Evolutionary conservation across 2,329 filamentous ascomycete species (phyloP), one percentile per base, ranked within the genome.

Genomic region (Alternaria sp.): DNA sequence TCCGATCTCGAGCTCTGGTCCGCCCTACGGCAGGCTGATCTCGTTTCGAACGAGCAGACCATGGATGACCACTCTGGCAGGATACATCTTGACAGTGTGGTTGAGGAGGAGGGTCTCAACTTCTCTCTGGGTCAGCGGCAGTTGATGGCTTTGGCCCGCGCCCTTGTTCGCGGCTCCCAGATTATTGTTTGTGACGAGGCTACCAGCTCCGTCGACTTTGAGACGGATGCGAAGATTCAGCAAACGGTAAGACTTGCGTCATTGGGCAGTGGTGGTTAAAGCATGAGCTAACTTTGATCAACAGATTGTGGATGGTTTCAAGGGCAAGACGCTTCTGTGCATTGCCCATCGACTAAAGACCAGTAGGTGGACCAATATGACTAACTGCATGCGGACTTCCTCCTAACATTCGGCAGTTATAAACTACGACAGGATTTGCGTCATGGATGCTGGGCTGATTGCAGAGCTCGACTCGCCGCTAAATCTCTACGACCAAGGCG

Each of bases 161-260:
- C 95, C 0, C 86, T 99, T 2, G 94, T 98, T 4, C 88, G 94
- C 36, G 88, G 89, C 41, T 90, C 89, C 0, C 92, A 90, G 68
- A 97, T 98, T 78, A 97, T 98, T 69, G 89, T 99, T 49, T 97
- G 94, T 78, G 95, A 99, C 80, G 95, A 99, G 78, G 95, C 95
- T 1, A 99, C 95, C 0, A 67, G 65, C 46, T 59, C 54, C 13
- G 65, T 67, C 7, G 65, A 67, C 23, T 95, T 97, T 83, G 94
- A 97, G 74, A 98, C 94, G 3, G 95, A 99, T 74, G 90, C 92
- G 78, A 96, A 95, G 84, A 97, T 98, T 74, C 94, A 98, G 78
- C 82, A 84, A 56, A 96, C 93, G 3, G 56, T 97, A 97, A 78
- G 89, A 90, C 0, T 84, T 45, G 39, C 10, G 34, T 39, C 34